Evolutionary conservation across 805 yeast species (phyloP).

Genomic region (Metschnikowia peoriensis): DNA sequence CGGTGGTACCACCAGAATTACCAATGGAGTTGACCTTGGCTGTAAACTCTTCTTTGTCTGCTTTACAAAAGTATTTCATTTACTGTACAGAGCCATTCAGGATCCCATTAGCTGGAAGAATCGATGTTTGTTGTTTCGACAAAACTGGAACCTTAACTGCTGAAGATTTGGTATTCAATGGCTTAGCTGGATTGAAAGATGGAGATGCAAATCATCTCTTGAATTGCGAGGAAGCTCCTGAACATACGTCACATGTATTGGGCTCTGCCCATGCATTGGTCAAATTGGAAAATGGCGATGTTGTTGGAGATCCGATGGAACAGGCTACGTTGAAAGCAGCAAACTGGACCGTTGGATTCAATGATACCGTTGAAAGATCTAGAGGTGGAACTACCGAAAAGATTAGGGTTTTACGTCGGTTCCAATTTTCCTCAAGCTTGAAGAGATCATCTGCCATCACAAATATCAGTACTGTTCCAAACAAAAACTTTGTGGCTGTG

Average conservation of each 20-base stretch:
- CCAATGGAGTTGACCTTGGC: slow-evolving; percentile 99
- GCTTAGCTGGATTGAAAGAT: slow-evolving; percentile 76
- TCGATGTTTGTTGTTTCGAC: slow-evolving; percentile 97
- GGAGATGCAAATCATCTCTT: slow-evolving; percentile 55
- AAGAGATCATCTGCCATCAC: slow-evolving; percentile 93
- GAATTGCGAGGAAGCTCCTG: slow-evolving; percentile 63
- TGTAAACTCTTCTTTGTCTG: slow-evolving; percentile 86
- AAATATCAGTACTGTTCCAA: slow-evolving; percentile 43
- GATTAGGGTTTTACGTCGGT: slow-evolving; percentile 80
- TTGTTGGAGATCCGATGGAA: slow-evolving; percentile 99
- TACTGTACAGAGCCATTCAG: slow-evolving; percentile 99
- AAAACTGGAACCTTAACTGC: slow-evolving; percentile 98
- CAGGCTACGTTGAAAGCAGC: slow-evolving; percentile 89
- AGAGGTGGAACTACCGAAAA: slow-evolving; percentile 38
- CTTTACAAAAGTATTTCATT: slow-evolving; percentile 81
- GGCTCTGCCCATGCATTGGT: slow-evolving; percentile 98
- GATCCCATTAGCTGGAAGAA: slow-evolving; percentile 95
- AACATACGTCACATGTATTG: slow-evolving; percentile 64
- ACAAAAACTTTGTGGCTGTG: slow-evolving; percentile 68
- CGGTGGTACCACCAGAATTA: slow-evolving; percentile 98
- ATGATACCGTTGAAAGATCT: slow-evolving; percentile 62
- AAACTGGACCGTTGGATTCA: slow-evolving; percentile 77
- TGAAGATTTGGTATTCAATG: slow-evolving; percentile 94
- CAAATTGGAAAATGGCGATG: slow-evolving; percentile 90
- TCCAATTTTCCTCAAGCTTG: slow-evolving; percentile 94